Base-by-base conservation (phyloP, 441 rosid species). In the Mallotus japonicus region DNA sequence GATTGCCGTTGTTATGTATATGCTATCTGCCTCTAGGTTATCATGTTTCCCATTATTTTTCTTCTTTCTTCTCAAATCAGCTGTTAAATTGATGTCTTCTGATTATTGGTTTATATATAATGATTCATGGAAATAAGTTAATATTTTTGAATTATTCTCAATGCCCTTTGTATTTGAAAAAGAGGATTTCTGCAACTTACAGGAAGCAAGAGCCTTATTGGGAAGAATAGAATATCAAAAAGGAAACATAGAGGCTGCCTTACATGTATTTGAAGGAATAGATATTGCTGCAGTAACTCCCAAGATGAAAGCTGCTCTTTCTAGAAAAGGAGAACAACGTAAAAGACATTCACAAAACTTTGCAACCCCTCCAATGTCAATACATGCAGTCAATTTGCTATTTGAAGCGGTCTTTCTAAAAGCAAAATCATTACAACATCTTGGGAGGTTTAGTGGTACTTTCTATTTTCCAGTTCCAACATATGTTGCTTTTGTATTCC, bases 121-220 rank as follows among this genome's bases (percentile, higher is more conserved):
- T 6, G 42, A 57, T 2, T 65, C 49, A 40, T 14, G 5, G 55
- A 19, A 47, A 12, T 57, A 16, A 20, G 14, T 61, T 14, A 47
- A 34, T 44, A 15, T 44, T 16, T 44, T 9, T 24, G 65, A 57
- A 70, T 47, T 16, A 7, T 50, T 56, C 60, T 60, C 22, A 40
- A 34, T 32, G 17, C 56, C n/a, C 15, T 32, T 62, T 42, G 17
- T 56, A 7, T 9, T 49, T 59, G 42, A 49, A 65, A 59, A 10
- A 56, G 61, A 70, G 65, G 15, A 20, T 64, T 46, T 63, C 54
- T 73, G 70, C 49, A 51, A 78, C 76, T 72, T 75, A 42, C 79
- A 92, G 98, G 98, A 92, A 84, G 98, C 93, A 42, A 89, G 98
- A 79, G 98, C 98, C 44, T 84, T 92, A 78, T 73, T 92, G 73